Base-by-base conservation (phyloP, 768 basidiomycete genomes). In the Dendrothele bispora region DNA sequence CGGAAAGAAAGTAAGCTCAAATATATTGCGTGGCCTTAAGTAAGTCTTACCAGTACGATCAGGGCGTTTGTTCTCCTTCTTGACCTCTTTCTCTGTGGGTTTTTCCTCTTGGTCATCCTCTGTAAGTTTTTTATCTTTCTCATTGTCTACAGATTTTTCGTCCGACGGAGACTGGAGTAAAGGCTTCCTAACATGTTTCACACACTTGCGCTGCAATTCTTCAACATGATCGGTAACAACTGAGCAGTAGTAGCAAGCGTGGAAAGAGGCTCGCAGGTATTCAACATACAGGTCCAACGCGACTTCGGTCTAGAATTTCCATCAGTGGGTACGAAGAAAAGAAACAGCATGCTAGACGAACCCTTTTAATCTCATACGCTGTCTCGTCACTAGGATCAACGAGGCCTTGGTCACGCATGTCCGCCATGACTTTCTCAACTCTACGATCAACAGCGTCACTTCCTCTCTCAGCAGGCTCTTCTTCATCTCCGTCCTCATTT, bases 161-260 rank as follows among this genome's bases (percentile, higher is more conserved):
- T 86, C 83, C 57, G 79, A 69, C 52, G 76, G 58, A 48, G 74
- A 68, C 67, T 84, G 83, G 50, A 80, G 78, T 59, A 86, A 61
- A 32, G 88, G 81, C 65, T 84, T 86, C 69, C 95, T 82, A 54
- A 88, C 76, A 72, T 99, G 97, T 72, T 84, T 84, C 58, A 97
- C 74, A 77, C 95, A 98, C 72, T 93, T 92, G 64, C 92, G 83
- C 68, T 93, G 86, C 60, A 99, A 78, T 75, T 97, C 93, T 72
- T 99, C 97, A 66, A 88, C 70, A 73, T 93, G 93, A 71, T 95
- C 88, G 65, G 86, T 88, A 57, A 91, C 82, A 63, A 91, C 84
- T 59, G 88, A 86, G 77, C 97, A 99, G 72, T 99, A 99, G 72
- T 95, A 99, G 81, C 97, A 97, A 61, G 91, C 85, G 79, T 92